These are phyloP conservation scores for Catharanthus roseus DNA, from an alignment of 257 asterid species.

Conservation along the genomic window DNA sequence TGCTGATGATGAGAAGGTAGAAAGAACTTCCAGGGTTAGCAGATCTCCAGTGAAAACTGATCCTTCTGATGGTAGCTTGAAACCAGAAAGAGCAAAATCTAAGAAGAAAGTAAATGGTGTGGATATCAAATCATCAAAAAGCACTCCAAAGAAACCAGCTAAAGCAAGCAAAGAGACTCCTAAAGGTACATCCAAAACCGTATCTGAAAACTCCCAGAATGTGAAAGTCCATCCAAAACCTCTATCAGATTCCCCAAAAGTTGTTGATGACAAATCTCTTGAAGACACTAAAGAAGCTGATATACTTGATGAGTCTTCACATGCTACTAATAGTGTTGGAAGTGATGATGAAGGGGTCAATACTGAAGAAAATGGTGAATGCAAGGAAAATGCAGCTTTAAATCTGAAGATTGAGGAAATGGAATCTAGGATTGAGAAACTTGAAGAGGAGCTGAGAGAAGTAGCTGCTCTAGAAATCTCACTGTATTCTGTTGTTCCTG, in stretches of 20 bases:
- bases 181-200: constrained; percentile 27
- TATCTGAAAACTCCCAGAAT: constrained; percentile 41
- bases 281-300: constrained; percentile 44
- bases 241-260: constrained; percentile 48
- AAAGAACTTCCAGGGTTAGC: constrained; percentile 28
- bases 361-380: constrained; percentile 33
- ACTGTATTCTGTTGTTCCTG: constrained; percentile 88
- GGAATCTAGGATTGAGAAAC: constrained; percentile 74
- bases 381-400: constrained; percentile 32
- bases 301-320: constrained; percentile 44
- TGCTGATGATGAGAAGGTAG: constrained; percentile 55
- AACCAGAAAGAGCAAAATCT: constrained; percentile 36
- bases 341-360: constrained; percentile 51
- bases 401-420: constrained; percentile 63
- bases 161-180: constrained; percentile 33
- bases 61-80: constrained; percentile 29
- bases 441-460: constrained; percentile 82
- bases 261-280: constrained; percentile 34
- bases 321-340: constrained; percentile 30
- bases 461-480: constrained; percentile 94
- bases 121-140: constrained; percentile 31
- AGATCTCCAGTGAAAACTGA: constrained; percentile 24
- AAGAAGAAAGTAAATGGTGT: constrained; percentile 26
- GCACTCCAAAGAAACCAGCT: constrained; percentile 30
- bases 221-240: constrained; percentile 71